Evolutionary conservation across 495 filamentous ascomycete genomes (phyloP), one percentile per base, ranked within the genome.

Genomic region (Neurospora sp.): DNA sequence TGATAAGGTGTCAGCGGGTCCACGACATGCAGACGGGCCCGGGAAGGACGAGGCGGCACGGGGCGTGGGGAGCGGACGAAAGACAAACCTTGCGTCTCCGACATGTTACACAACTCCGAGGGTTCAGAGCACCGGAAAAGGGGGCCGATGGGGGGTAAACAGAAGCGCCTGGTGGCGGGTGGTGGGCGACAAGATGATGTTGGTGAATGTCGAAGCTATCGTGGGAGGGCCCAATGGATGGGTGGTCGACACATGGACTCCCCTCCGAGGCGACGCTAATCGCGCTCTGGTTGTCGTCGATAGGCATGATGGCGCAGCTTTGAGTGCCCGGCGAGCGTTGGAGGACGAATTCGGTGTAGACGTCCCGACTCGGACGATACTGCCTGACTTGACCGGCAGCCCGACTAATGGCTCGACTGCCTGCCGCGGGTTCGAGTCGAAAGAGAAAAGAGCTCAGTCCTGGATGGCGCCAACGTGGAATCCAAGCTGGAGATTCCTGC

Each of bases 91-190:
- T 97, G 68, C 94, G 85, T 73, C 90, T 88, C 31, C 93, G 87
- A 78, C 94, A 97, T 38, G 92, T 96, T 3, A 93, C 89, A 80
- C 94, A 97, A 74, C 92, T 94, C 71, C 93, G 87, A 9, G 90
- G 86, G 76, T 90, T 91, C 10, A 90, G 76, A 31, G 78, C 78
- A 16, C 76, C 76, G 4, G 82, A 80, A 22, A 81, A 79, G 1
- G 78, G 76, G 45, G 81, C 80, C 12, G 78, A 80, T 27, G 84
- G 84, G 9, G 83, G 79, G 65, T 85, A 84, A 8, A 83, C 83
- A 38, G 84, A 83, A 22, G 83, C 77, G 89, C 87, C 90, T 6
- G 92, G 92, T 2, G 92, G 89, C 71, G 90, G 91, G 5, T 88
- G 85, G 83, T 80, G 93, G 77, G 86, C 81, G 71, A 86, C 90